These are phyloP conservation scores for Chimonanthus salicifolius DNA, from an alignment of 164 flowering plant genomes.

Conservation along the genomic window DNA sequence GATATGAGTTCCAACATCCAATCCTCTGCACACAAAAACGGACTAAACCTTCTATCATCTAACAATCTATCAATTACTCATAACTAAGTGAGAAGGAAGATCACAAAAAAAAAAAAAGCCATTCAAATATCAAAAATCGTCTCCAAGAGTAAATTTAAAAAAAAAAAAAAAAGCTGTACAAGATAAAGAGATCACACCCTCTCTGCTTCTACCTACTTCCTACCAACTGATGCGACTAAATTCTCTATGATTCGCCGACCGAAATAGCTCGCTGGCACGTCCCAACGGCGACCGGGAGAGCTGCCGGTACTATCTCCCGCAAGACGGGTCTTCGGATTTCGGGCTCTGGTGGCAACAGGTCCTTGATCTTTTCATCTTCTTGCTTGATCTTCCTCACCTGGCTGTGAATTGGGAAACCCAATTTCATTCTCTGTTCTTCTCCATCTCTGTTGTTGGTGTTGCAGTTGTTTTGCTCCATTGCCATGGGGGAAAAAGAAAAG, in stretches of 20 bases:
- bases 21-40: too few relatives aligned
- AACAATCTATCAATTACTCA: not conserved
- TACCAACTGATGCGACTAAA: not conserved
- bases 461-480: not conserved
- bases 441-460: not conserved
- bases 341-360: conserved; percentile 31
- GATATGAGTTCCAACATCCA: too few relatives aligned
- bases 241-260: conserved; percentile 28
- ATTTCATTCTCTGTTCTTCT: conserved; percentile 8
- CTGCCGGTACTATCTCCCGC: conserved; percentile 33
- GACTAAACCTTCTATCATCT: not conserved
- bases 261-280: conserved; percentile 27
- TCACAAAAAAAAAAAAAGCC: too few relatives aligned
- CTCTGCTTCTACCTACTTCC: not conserved
- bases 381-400: conserved; percentile 58
- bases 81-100: too few relatives aligned
- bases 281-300: conserved; percentile 59
- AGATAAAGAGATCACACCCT: not conserved
- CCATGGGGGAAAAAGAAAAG: not conserved
- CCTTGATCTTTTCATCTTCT: conserved; percentile 48
- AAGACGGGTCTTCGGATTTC: conserved; percentile 28
- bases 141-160: too few relatives aligned
- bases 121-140: not conserved
- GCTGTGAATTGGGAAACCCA: conserved; percentile 47
- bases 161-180: not conserved